A percentile compares a stretch with the other conserved stretches of the same genome.
Conservation (phyloP, 2,329 filamentous ascomycete species). For the Amauroascus niger region DNA sequence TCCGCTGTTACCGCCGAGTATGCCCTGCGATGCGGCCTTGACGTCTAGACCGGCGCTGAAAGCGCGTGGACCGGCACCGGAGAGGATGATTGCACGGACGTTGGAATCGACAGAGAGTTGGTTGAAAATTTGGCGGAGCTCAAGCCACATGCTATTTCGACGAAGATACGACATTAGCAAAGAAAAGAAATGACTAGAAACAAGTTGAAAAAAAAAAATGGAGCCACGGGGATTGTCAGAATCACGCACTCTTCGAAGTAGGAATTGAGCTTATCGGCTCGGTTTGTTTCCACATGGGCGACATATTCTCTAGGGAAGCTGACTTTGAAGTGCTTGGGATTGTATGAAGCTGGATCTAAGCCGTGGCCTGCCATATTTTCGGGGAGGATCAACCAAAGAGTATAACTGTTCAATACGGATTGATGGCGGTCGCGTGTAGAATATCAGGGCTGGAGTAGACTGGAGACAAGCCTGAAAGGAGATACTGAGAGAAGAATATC, state of each 20-base stretch:
- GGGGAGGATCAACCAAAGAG: no score
- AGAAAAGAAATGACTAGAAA: not conserved
- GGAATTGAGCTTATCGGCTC: conserved; percentile 76
- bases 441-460: not conserved
- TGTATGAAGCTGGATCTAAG: conserved; percentile 2
- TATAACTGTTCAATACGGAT: no score
- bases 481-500: not conserved
- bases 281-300: conserved; percentile 86
- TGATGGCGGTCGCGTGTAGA: no score
- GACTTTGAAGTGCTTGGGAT: conserved; percentile 57
- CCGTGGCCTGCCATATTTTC: conserved; percentile 8
- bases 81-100: conserved; percentile 68
- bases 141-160: conserved; percentile 62
- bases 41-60: conserved; percentile 86
- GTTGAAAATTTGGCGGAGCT: conserved; percentile 63
- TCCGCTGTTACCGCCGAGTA: conserved; percentile 33
- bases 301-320: conserved; percentile 63
- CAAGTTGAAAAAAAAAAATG: not conserved
- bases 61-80: conserved; percentile 68
- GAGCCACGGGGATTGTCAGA: not conserved
- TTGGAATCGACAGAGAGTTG: conserved; percentile 61
- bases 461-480: not conserved
- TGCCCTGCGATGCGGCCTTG: conserved; percentile 52
- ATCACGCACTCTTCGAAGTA: conserved; percentile 57
- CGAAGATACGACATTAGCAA: not conserved